Evolutionary conservation across 345 rosid species (phyloP).

Genomic region (Streptanthus diversifolius): DNA sequence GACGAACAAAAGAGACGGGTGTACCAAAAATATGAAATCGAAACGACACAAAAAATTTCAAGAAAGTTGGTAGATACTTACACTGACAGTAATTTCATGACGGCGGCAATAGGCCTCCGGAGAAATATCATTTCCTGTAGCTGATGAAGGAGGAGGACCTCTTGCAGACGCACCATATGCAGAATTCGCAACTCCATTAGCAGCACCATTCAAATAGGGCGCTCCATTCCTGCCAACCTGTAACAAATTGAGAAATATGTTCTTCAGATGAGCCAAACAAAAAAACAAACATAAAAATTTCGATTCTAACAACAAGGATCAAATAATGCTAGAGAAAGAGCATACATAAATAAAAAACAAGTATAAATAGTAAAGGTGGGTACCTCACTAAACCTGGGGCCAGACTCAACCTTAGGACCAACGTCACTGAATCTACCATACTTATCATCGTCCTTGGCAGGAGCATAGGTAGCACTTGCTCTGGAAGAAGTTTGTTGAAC

Average conservation of each 20-base stretch:
- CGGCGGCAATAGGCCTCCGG: constrained; percentile 67
- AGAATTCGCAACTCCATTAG: constrained; percentile 41
- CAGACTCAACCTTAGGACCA: constrained; percentile 39
- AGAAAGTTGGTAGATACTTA: constrained; percentile 40
- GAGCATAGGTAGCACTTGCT: constrained; percentile 37
- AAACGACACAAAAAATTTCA: not conserved
- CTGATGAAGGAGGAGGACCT: constrained; percentile 41
- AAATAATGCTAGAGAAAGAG: not conserved
- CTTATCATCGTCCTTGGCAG: constrained; percentile 50
- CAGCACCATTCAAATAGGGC: constrained; percentile 33
- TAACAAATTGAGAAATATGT: not conserved
- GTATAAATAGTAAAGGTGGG: not conserved
- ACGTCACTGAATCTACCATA: constrained; percentile 39
- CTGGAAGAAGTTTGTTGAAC: constrained; percentile 46
- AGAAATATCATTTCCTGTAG: constrained; percentile 43
- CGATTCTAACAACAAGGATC: not conserved
- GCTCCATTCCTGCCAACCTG: constrained; percentile 39
- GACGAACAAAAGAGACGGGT: not conserved
- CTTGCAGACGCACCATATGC: constrained; percentile 42
- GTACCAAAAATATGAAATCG: not conserved
- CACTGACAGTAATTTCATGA: constrained; percentile 80
- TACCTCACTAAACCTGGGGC: constrained; percentile 54
- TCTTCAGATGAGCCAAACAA: not conserved
- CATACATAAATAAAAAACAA: not conserved
- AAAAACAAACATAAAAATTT: not conserved